These are phyloP conservation scores for Cicer judaicum DNA, from an alignment of 306 rosid genomes.

Conservation along the genomic window DNA sequence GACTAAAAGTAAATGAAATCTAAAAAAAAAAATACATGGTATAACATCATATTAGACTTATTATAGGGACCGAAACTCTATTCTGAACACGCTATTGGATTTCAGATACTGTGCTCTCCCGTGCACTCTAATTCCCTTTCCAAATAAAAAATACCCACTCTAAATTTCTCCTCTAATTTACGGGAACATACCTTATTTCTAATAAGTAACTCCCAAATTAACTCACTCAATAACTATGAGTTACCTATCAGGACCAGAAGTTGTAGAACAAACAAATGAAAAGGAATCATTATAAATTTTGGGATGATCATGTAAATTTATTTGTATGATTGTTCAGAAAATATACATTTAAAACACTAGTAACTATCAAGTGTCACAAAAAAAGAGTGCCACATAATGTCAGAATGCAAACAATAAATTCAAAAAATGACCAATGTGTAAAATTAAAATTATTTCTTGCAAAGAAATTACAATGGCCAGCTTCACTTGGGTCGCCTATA, in stretches of 20 bases:
- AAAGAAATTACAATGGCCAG: background rate
- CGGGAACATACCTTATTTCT: too few relatives aligned
- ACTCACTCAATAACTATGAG: too few relatives aligned
- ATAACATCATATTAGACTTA: too few relatives aligned
- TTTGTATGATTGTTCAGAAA: slow-evolving; percentile 21
- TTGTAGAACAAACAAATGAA: background rate
- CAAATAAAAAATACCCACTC: too few relatives aligned
- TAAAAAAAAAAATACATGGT: too few relatives aligned
- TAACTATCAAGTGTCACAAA: background rate
- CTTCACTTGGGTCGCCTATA: slow-evolving; percentile 72
- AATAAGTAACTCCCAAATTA: too few relatives aligned
- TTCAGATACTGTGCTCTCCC: too few relatives aligned
- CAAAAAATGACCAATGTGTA: slow-evolving; percentile 37
- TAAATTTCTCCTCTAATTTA: too few relatives aligned
- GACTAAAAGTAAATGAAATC: too few relatives aligned
- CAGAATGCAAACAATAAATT: slow-evolving; percentile 30
- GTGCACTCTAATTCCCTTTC: too few relatives aligned
- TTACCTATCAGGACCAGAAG: background rate
- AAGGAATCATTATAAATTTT: background rate
- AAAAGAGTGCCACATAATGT: background rate
- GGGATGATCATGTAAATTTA: slow-evolving; percentile 26
- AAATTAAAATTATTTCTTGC: slow-evolving; percentile 17
- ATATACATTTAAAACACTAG: slow-evolving; percentile 18
- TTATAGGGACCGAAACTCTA: too few relatives aligned
- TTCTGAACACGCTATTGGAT: too few relatives aligned